These are phyloP conservation scores for Skeletonema menzelii DNA, from an alignment of 108 stramenopile species.

Conservation along the genomic window DNA sequence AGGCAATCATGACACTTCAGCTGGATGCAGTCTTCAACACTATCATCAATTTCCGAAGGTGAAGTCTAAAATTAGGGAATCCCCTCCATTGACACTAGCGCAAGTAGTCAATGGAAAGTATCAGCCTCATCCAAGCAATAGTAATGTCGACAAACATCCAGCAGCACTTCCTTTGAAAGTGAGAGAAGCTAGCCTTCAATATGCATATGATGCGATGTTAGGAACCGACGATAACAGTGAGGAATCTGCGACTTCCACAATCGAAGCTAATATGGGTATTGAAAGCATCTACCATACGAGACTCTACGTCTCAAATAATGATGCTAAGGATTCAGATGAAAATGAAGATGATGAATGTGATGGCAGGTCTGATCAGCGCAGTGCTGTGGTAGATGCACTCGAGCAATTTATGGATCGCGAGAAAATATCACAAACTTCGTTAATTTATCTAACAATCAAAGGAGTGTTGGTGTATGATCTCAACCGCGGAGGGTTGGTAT, in stretches of 20 bases:
- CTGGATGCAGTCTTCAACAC: conserved; percentile 21
- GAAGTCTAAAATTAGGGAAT: not conserved
- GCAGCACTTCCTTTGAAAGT: conserved; percentile 21
- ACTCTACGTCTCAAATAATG: not conserved
- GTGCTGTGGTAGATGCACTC: conserved; percentile 10
- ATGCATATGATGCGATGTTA: conserved; percentile 19
- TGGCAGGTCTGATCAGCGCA: not conserved
- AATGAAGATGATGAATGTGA: not conserved
- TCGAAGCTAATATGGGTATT: not conserved
- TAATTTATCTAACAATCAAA: conserved; percentile 35
- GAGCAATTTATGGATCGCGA: conserved; percentile 21
- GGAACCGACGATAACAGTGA: not conserved
- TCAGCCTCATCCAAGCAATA: conserved; percentile 7
- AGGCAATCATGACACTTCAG: not conserved
- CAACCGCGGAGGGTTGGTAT: conserved; percentile 32
- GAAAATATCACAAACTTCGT: conserved; percentile 11
- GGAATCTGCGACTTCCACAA: not conserved
- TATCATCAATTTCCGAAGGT: conserved; percentile 44
- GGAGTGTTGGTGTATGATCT: conserved; percentile 42
- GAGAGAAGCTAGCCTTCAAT: conserved; percentile 19
- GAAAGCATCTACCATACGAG: conserved; percentile 1
- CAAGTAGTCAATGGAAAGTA: conserved; percentile 37
- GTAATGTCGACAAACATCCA: not conserved
- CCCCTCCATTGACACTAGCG: conserved; percentile 32
- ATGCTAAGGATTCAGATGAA: not conserved